Percentiles rank a stretch among this genome's conserved stretches.
These are phyloP conservation scores for Sonneratia alba DNA, from an alignment of 345 rosid species.

Conservation along the genomic window DNA sequence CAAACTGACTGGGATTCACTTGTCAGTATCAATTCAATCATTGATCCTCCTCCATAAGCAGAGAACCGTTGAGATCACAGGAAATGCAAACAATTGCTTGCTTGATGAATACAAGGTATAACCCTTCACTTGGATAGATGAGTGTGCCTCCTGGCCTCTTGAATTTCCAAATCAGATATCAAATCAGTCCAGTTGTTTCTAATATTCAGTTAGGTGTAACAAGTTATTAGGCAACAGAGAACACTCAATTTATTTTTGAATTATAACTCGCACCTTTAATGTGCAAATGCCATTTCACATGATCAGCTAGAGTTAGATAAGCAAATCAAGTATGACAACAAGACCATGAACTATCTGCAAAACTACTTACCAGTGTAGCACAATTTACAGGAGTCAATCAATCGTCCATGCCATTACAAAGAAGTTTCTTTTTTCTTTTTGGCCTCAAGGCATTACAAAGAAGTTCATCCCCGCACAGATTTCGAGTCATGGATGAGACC, in stretches of 20 bases:
- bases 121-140: background rate
- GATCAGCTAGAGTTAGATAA: too few relatives aligned
- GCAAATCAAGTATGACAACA: too few relatives aligned
- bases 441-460: too few relatives aligned
- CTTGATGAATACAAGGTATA: background rate
- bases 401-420: too few relatives aligned
- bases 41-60: background rate
- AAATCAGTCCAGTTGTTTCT: background rate
- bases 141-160: background rate
- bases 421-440: too few relatives aligned
- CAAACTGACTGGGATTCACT: background rate
- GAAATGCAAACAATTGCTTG: slow-evolving; percentile 1
- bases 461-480: too few relatives aligned
- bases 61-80: background rate
- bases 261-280: too few relatives aligned
- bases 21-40: background rate
- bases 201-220: background rate
- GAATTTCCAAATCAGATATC: background rate
- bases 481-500: too few relatives aligned
- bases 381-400: too few relatives aligned
- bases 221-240: background rate
- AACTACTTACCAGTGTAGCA: too few relatives aligned
- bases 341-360: too few relatives aligned
- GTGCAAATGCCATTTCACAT: too few relatives aligned
- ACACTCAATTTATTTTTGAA: background rate